Base-by-base conservation (phyloP, 306 rosid genomes). In the Myrica gale region DNA sequence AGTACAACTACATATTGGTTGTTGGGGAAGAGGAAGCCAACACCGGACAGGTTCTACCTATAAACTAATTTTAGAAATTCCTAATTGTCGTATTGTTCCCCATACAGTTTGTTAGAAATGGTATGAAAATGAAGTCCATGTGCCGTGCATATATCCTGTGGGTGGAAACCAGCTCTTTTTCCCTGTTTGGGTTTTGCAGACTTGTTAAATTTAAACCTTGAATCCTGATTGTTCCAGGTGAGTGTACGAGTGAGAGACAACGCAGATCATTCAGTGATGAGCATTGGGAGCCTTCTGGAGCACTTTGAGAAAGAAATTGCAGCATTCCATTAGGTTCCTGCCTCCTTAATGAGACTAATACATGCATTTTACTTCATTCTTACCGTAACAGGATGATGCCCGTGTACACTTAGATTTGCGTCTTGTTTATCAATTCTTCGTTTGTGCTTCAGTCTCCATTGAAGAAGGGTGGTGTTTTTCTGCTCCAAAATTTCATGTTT, bases 11-110 rank as follows among this genome's bases (percentile, higher is more conserved):
- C 74, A 90, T 91, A 81, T 82, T 91, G 88, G 97, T 94, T 70
- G 98, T 94, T 53, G 98, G 98, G 20, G 98, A 94, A 84, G 87
- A 94, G 76, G 98, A 94, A 77, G 95, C 92, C 47, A 85, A 89
- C 65, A 81, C 91, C 2, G 97, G 96, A 86, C 95, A 94, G 98
- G 98, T 91, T 80, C 77, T 70, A 32, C 75, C 63, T 23, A 52
- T 75, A 58, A 67, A 15, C 67, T 61, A 16, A 12, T 21, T 63
- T 63, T 63, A 46, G 26, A 4, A 6, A 12, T 9, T 54, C 21
- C 16, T 69, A 21, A 32, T 16, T 60, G 65, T 54, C 45, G 17
- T 20, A 65, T 5, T 42, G 12, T 65, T 13, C 69, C n/a, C 21
- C 6, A 63, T 16, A 15, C 19, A 39, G 68, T 37, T 37, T 39